These are phyloP conservation scores for Suhomyces panamericanus DNA, from an alignment of 1,139 yeast species.

Conservation along the genomic window DNA sequence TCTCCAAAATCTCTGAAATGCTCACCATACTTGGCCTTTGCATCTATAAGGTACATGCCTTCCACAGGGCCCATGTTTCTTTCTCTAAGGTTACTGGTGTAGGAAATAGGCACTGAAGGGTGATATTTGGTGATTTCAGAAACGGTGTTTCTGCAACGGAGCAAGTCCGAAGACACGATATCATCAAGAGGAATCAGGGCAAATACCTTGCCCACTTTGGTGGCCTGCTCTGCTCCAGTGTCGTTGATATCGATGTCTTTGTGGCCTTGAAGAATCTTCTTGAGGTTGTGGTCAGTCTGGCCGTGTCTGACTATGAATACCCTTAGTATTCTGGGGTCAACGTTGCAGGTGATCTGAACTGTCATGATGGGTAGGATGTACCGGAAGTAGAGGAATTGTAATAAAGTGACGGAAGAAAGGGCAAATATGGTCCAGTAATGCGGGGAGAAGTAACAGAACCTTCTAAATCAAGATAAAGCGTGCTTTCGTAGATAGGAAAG, in stretches of 20 bases:
- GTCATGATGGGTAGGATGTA: slow-evolving; percentile 2
- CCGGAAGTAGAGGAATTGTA: background rate
- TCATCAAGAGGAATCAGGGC: slow-evolving; percentile 46
- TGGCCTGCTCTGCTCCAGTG: slow-evolving; percentile 59
- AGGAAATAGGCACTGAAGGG: slow-evolving; percentile 16
- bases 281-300: slow-evolving; percentile 69
- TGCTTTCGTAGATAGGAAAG: too few relatives aligned
- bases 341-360: slow-evolving; percentile 22
- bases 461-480: too few relatives aligned
- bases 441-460: too few relatives aligned
- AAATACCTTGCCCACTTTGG: slow-evolving; percentile 46
- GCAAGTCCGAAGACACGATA: slow-evolving; percentile 59
- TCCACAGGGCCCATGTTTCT: slow-evolving; percentile 77
- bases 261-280: slow-evolving; percentile 76
- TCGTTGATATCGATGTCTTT: slow-evolving; percentile 58
- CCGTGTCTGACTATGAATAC: slow-evolving; percentile 76
- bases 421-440: too few relatives aligned
- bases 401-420: too few relatives aligned
- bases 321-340: slow-evolving; percentile 43
- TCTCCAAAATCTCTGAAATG: slow-evolving; percentile 48
- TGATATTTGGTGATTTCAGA: slow-evolving; percentile 37
- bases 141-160: slow-evolving; percentile 60
- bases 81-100: slow-evolving; percentile 59
- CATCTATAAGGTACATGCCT: slow-evolving; percentile 71
- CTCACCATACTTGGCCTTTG: slow-evolving; percentile 46